A percentile compares a stretch with the other conserved stretches of the same genome.
These are phyloP conservation scores for Neoarthrinium moseri DNA, from an alignment of 2,329 filamentous ascomycete species.

Conservation along the genomic window DNA sequence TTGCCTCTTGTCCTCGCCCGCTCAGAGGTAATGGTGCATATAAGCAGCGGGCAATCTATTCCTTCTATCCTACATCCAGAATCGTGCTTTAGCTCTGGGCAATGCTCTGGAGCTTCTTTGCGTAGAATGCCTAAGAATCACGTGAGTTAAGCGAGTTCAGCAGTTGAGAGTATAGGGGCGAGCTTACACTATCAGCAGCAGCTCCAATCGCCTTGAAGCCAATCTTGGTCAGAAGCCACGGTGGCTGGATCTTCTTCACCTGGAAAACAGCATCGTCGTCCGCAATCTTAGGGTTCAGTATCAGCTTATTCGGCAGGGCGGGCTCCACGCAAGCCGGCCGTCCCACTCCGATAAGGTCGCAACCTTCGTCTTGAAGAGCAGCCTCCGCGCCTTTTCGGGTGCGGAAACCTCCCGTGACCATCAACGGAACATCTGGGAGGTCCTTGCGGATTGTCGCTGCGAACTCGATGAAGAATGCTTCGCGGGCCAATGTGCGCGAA, in stretches of 20 bases:
- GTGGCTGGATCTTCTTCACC: conserved; percentile 7
- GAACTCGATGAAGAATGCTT: conserved; percentile 68
- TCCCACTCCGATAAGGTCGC: conserved; percentile 11
- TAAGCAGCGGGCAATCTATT: neutral
- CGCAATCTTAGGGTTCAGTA: conserved; percentile 8
- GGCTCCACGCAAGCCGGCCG: conserved; percentile 8
- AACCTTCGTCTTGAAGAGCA: conserved; percentile 7
- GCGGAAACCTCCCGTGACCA: conserved; percentile 62
- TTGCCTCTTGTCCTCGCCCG: too few species aligned
- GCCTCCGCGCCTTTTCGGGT: conserved; percentile 23
- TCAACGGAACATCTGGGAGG: conserved; percentile 37
- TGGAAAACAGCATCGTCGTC: conserved; percentile 11
- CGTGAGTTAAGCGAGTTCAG: neutral
- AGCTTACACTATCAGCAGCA: conserved; percentile 11
- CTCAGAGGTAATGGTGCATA: neutral
- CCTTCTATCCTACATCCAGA: neutral
- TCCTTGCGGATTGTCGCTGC: conserved; percentile 45
- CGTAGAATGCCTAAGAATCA: neutral
- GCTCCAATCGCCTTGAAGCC: conserved; percentile 9
- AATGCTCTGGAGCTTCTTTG: neutral
- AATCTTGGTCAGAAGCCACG: conserved; percentile 5
- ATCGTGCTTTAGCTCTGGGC: neutral
- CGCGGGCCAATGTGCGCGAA: conserved; percentile 50
- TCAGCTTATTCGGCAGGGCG: conserved; percentile 3
- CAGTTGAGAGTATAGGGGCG: too few species aligned